phyloP scores from a whole-genome alignment of 2,329 filamentous ascomycete genomes.

The Scedosporium apiospermum region DNA sequence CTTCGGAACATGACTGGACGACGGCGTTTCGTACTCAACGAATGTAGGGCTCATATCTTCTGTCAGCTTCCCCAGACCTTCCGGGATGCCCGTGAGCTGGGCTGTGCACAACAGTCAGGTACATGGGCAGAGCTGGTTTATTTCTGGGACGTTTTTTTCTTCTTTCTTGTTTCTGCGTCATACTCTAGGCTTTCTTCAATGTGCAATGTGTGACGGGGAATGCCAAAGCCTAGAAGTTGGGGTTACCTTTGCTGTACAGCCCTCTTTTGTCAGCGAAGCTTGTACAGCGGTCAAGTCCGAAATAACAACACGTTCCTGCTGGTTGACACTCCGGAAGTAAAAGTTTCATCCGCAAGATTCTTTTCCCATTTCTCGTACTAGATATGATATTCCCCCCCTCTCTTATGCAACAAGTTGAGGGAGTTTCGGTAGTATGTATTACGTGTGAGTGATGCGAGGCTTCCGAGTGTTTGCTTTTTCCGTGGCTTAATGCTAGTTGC shows the following conservation, averaged over 20 bases:
- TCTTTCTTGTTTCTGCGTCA: not conserved
- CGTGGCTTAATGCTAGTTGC: not conserved
- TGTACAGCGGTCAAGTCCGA: not conserved
- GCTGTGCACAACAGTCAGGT: not conserved
- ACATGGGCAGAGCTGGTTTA: not conserved
- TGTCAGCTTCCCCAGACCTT: not conserved
- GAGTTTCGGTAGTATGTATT: not conserved
- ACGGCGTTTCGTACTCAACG: not conserved
- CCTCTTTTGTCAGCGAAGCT: not conserved
- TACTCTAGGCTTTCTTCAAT: no score
- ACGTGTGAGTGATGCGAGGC: not conserved
- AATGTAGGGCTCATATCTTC: not conserved
- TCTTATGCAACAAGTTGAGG: not conserved
- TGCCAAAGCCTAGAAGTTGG: not conserved
- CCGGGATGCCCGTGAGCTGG: not conserved
- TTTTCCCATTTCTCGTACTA: not conserved
- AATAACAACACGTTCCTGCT: not conserved
- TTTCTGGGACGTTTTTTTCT: not conserved
- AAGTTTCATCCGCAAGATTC: no score
- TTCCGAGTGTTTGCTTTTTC: not conserved
- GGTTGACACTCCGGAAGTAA: no score
- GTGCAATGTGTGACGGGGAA: no score
- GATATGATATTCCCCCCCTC: not conserved
- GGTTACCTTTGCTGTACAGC: not conserved
- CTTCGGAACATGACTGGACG: not conserved